These are phyloP conservation scores for Meyerozyma athensensis DNA, from an alignment of 1,139 yeast species.

Conservation along the genomic window DNA sequence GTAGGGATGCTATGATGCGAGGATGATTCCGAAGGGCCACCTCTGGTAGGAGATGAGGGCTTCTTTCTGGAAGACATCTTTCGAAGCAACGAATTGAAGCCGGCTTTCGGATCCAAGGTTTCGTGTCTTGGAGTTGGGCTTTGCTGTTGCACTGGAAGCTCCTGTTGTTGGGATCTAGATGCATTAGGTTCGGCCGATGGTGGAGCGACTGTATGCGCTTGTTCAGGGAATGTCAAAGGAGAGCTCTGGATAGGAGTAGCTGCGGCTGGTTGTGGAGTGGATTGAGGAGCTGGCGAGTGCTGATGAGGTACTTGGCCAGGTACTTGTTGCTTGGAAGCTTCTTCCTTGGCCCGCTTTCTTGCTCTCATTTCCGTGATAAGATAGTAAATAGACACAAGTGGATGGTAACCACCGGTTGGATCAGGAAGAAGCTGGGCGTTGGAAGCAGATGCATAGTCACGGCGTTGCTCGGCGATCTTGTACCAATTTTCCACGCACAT, in stretches of 20 bases:
- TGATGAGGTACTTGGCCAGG: slow-evolving; percentile 8
- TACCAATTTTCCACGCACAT: slow-evolving; percentile 66
- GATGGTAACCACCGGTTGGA: slow-evolving; percentile 90
- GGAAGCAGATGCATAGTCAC: slow-evolving; percentile 39
- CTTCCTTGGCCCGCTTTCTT: slow-evolving; percentile 61
- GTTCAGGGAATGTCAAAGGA: slow-evolving; percentile 56
- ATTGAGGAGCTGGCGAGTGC: slow-evolving; percentile 2
- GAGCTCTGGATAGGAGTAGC: slow-evolving; percentile 14
- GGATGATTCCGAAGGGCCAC: slow-evolving; percentile 4
- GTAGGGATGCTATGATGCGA: slow-evolving; percentile 6
- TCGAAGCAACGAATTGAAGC: slow-evolving; percentile 36
- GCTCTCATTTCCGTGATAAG: slow-evolving; percentile 79
- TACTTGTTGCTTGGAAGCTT: slow-evolving; percentile 25
- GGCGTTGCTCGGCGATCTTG: slow-evolving; percentile 36
- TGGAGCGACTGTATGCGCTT: slow-evolving; percentile 57
- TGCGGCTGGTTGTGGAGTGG: slow-evolving; percentile 6
- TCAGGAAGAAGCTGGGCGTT: slow-evolving; percentile 48
- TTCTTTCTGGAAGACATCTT: slow-evolving; percentile 32
- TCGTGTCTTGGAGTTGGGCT: slow-evolving; percentile 25
- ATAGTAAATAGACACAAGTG: slow-evolving; percentile 79
- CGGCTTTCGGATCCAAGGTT: slow-evolving; percentile 30
- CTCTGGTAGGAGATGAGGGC: slow-evolving; percentile 7
- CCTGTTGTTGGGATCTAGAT: slow-evolving; percentile 8
- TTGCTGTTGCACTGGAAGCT: slow-evolving; percentile 21
- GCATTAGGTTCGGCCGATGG: slow-evolving; percentile 11